These are phyloP conservation scores for Monosporozyma aerobia DNA, from an alignment of 805 yeast genomes.

Conservation along the genomic window DNA sequence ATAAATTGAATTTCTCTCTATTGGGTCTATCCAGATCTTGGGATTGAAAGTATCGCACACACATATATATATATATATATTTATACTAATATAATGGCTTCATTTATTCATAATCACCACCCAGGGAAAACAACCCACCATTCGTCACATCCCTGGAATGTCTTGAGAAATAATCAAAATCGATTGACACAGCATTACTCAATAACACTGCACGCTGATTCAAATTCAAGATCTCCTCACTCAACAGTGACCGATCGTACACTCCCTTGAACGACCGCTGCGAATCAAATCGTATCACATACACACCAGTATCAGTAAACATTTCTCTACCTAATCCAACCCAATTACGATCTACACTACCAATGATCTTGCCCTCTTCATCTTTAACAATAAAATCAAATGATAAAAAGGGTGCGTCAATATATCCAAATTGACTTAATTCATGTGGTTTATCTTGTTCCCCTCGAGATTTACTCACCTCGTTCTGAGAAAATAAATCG, in stretches of 20 bases:
- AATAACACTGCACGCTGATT: conserved; percentile 81
- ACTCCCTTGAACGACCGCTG: conserved; percentile 55
- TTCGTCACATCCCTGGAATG: conserved; percentile 59
- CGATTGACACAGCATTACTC: conserved; percentile 85
- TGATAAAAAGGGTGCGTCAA: conserved; percentile 79
- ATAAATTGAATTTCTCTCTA: conserved; percentile 59
- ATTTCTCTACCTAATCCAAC: conserved; percentile 89
- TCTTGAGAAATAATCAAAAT: conserved; percentile 94
- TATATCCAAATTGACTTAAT: conserved; percentile 72
- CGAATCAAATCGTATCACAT: conserved; percentile 70
- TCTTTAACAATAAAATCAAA: conserved; percentile 76
- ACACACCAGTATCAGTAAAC: conserved; percentile 91
- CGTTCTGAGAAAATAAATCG: conserved; percentile 45
- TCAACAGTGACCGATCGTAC: conserved; percentile 33
- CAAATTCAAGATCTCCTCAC: conserved; percentile 43
- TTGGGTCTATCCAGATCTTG: conserved; percentile 53
- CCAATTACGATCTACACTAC: conserved; percentile 85
- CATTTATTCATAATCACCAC: conserved; percentile 18
- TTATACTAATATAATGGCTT: background rate
- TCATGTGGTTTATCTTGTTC: conserved; percentile 26
- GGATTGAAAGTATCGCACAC: background rate
- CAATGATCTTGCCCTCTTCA: conserved; percentile 49
- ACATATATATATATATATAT: background rate
- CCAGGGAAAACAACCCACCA: conserved; percentile 30
- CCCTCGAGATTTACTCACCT: background rate